Percentiles rank a stretch among this genome's conserved stretches.
These are phyloP conservation scores for Kewa caespitosa DNA, from an alignment of 179 eudicot genomes.

Conservation along the genomic window DNA sequence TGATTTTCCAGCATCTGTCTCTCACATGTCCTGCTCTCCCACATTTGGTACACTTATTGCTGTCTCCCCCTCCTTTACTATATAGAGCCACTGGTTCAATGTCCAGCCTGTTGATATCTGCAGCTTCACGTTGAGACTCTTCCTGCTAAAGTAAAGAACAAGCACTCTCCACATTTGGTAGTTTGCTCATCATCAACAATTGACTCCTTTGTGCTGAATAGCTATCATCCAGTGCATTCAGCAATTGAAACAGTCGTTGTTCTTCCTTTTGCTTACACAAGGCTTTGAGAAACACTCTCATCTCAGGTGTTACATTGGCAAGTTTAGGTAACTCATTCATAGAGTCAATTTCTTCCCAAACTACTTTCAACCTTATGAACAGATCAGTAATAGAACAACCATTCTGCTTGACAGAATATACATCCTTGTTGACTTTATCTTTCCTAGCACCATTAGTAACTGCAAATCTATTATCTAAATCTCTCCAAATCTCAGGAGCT, in stretches of 20 bases:
- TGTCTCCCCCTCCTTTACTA: background rate
- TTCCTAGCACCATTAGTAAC: background rate
- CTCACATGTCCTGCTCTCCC: background rate
- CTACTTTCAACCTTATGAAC: background rate
- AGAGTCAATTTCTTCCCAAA: background rate
- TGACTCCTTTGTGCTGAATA: background rate
- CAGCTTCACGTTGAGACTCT: background rate
- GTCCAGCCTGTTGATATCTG: background rate
- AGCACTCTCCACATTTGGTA: background rate
- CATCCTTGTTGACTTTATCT: background rate
- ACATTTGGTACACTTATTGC: background rate
- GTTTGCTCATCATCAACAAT: background rate
- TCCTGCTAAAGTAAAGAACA: background rate
- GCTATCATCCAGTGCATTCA: background rate
- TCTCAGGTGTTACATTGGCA: background rate
- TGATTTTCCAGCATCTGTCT: background rate
- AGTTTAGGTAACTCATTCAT: background rate
- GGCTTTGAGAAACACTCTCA: background rate
- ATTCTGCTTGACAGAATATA: background rate
- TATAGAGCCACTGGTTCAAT: background rate
- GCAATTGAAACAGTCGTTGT: background rate
- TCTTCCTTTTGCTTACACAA: background rate
- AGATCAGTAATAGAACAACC: background rate
- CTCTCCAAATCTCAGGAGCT: background rate
- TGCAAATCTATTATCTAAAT: background rate